Evolutionary conservation across 805 yeast genomes (phyloP).

Genomic region (Wickerhamiella kurtzmanii): DNA sequence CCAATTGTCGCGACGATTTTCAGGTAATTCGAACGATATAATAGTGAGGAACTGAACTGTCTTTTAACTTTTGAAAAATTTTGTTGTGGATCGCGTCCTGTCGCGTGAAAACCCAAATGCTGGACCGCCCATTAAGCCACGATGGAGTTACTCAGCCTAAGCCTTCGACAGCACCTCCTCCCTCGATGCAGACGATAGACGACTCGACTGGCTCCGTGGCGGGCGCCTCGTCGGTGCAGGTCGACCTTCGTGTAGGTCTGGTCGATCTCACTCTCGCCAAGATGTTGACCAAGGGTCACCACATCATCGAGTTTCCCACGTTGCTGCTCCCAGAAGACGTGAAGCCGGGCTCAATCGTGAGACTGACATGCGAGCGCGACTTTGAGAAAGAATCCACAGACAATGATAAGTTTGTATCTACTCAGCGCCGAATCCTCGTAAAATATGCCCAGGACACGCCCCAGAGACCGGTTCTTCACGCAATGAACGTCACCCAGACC

Average conservation of each 20-base stretch:
- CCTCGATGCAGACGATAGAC: not conserved
- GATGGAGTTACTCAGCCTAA: not conserved
- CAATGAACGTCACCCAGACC: slow-evolving; percentile 80
- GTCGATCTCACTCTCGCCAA: slow-evolving; percentile 90
- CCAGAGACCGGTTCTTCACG: slow-evolving; percentile 48
- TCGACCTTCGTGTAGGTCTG: slow-evolving; percentile 87
- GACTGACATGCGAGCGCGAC: slow-evolving; percentile 72
- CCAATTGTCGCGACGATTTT: too few relatives aligned
- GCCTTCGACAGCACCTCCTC: too few relatives aligned
- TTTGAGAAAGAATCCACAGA: slow-evolving; percentile 50
- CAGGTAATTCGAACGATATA: too few relatives aligned
- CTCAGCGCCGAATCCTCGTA: slow-evolving; percentile 61
- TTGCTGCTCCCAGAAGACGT: slow-evolving; percentile 81
- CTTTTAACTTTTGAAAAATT: too few relatives aligned
- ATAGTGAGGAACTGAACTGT: too few relatives aligned
- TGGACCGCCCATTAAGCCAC: not conserved
- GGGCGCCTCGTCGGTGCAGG: slow-evolving; percentile 46
- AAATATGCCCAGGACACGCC: slow-evolving; percentile 68
- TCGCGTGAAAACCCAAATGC: too few relatives aligned
- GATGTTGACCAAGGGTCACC: slow-evolving; percentile 80
- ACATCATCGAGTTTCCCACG: slow-evolving; percentile 93
- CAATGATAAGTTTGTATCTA: slow-evolving; percentile 39
- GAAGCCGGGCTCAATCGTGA: slow-evolving; percentile 81
- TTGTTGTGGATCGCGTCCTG: too few relatives aligned
- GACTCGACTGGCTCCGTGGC: slow-evolving; percentile 1